These are phyloP conservation scores for Akanthomyces muscarius DNA, from an alignment of 2,329 filamentous ascomycete species.

Conservation along the genomic window DNA sequence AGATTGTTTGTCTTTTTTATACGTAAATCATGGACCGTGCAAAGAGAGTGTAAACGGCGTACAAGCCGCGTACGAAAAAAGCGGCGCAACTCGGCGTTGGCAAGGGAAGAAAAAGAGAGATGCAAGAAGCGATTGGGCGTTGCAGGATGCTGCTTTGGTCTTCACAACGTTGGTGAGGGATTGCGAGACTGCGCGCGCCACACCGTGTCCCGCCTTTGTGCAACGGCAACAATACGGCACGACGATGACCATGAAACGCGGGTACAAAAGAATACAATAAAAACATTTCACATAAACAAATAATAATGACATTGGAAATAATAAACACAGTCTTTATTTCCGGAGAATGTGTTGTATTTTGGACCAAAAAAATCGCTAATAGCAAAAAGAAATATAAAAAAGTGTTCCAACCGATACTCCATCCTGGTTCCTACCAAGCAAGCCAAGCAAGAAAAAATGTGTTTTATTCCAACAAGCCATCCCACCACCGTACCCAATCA, in stretches of 20 bases:
- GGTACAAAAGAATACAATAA: too few relatives aligned
- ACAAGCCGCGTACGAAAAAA: slow-evolving; percentile 2
- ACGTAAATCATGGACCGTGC: too few relatives aligned
- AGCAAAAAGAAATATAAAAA: neutral
- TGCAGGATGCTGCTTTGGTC: too few relatives aligned
- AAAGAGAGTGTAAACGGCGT: neutral
- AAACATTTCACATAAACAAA: neutral
- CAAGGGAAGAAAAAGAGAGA: neutral
- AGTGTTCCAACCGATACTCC: neutral
- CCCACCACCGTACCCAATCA: neutral
- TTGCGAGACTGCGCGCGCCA: too few relatives aligned
- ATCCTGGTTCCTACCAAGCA: neutral
- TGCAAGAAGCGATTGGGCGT: neutral
- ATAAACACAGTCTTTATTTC: neutral
- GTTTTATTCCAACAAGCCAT: neutral
- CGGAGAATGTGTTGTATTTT: neutral
- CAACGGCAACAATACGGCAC: neutral
- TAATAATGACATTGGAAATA: neutral
- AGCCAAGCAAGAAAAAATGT: neutral
- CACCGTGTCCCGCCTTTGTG: neutral
- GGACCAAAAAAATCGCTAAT: neutral
- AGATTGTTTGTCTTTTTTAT: neutral
- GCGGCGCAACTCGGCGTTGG: neutral
- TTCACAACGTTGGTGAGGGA: too few relatives aligned
- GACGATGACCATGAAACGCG: too few relatives aligned